phyloP scores from a whole-genome alignment of 371 early-diverging fungal species.

The Funneliformis caledonium region DNA sequence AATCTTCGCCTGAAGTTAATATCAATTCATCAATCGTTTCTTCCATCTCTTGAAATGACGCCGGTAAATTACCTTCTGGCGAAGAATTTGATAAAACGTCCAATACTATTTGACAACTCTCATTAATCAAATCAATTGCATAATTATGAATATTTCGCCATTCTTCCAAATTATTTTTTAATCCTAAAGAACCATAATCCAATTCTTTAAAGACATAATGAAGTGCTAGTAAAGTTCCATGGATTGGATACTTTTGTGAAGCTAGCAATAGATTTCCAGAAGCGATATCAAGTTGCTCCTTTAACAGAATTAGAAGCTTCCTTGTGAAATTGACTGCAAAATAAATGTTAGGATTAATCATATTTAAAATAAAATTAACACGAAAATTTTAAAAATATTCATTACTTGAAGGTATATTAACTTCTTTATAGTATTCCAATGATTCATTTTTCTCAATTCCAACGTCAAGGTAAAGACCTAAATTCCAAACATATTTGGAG shows the following conservation, averaged over 20 bases:
- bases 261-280: slow-evolving; percentile 66
- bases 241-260: slow-evolving; percentile 73
- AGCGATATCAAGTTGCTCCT: slow-evolving; percentile 60
- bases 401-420: slow-evolving; percentile 1
- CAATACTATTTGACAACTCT: slow-evolving; percentile 65
- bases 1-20: slow-evolving; percentile 39
- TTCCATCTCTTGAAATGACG: slow-evolving; percentile 73
- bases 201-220: slow-evolving; percentile 67
- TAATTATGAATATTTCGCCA: slow-evolving; percentile 56
- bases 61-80: slow-evolving; percentile 84
- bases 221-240: slow-evolving; percentile 75
- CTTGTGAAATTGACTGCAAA: slow-evolving; percentile 53
- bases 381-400: not conserved
- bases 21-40: slow-evolving; percentile 67
- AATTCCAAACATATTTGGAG: slow-evolving; percentile 70
- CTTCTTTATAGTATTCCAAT: not conserved
- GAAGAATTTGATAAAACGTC: slow-evolving; percentile 76
- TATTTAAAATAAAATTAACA: not conserved
- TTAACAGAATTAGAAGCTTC: slow-evolving; percentile 58
- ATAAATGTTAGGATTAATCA: not conserved
- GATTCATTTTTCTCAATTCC: slow-evolving; percentile 43
- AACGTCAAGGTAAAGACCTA: slow-evolving; percentile 56
- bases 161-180: slow-evolving; percentile 46
- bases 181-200: slow-evolving; percentile 50
- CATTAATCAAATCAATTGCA: slow-evolving; percentile 54